Evolutionary conservation across 306 rosid genomes (phyloP), one percentile per base, ranked within the genome.

Genomic region (Potentilla sterilis): DNA sequence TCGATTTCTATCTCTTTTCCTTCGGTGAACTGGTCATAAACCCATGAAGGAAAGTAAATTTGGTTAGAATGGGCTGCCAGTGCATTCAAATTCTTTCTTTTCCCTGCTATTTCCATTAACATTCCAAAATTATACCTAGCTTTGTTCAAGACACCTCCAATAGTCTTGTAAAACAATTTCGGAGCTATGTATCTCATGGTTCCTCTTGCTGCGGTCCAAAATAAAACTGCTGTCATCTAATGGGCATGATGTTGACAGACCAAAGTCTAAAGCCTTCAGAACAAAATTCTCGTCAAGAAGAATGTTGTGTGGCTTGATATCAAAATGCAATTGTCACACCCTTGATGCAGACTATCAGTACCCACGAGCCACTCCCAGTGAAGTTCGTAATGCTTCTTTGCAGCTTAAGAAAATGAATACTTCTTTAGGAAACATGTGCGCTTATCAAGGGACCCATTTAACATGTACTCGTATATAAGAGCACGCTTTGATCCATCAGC

Each of bases 121-220:
- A n/a, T n/a, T n/a, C n/a, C n/a, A n/a, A n/a, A n/a, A n/a, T n/a
- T n/a, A n/a, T n/a, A n/a, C n/a, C n/a, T n/a, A n/a, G n/a, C n/a
- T n/a, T n/a, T n/a, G n/a, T n/a, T n/a, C n/a, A 57, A 57, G 6
- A 47, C 54, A 19, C 54, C 38, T 9, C 72, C 73, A 28, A 47
- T 69, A 44, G 28, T 28, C 28, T 0, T 68, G 54, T 43, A 68
- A 43, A 68, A 43, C 38, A 68, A 21, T 15, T 67, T 10, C 1
- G 71, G 49, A 67, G 71, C 51, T 9, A 67, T 19, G 35, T 67
- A 67, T 41, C 71, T 55, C 6, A 43, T n/a, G n/a, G 72, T 68
- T 68, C 72, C 72, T 61, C 55, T 43, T 0, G 21, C 72, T 22
- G 72, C 54, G 0, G 55, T 21, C 37, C 37, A 67, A 1, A 67